Percentiles rank a stretch among this genome's conserved stretches.
Conservation (phyloP, 2,329 filamentous ascomycete genomes). For the Scedosporium boydii region DNA sequence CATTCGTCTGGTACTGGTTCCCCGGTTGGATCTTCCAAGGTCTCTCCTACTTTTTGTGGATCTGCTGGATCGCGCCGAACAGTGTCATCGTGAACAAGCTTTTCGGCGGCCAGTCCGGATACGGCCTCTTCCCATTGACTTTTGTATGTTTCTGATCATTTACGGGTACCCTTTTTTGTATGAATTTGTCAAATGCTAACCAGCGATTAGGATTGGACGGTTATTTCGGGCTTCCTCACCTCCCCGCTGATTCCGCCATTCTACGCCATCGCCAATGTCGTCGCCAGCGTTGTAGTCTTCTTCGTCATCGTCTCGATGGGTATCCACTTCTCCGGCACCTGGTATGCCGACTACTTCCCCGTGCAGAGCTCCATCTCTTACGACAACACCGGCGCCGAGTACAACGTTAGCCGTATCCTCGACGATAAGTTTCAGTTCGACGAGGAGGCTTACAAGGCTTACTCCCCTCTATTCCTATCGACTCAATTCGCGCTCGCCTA, state of each 20-base stretch:
- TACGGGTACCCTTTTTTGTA: too few species aligned
- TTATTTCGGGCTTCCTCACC: constrained; percentile 44
- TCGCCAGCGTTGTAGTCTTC: constrained; percentile 42
- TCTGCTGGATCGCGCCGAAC: constrained; percentile 53
- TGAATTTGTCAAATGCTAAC: background rate
- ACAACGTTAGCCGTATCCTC: constrained; percentile 43
- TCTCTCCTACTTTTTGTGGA: constrained; percentile 50
- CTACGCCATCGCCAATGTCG: constrained; percentile 50
- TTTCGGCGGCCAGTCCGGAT: constrained; percentile 51
- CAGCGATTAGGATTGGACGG: constrained; percentile 46
- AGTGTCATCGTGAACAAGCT: constrained; percentile 55
- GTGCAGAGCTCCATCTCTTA: constrained; percentile 44
- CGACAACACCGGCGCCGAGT: constrained; percentile 44
- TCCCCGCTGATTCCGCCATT: constrained; percentile 52
- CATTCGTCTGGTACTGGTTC: constrained; percentile 53
- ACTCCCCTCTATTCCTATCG: constrained; percentile 54
- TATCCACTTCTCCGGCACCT: constrained; percentile 33
- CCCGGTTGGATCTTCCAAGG: constrained; percentile 55
- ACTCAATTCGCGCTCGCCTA: constrained; percentile 52
- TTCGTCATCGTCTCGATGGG: constrained; percentile 36
- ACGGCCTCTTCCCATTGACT: constrained; percentile 54
- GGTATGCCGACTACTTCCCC: constrained; percentile 43
- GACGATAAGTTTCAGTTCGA: constrained; percentile 38
- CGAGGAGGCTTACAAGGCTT: constrained; percentile 38
- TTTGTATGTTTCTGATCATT: constrained; percentile 23